Evolutionary conservation across 345 rosid species (phyloP).

Genomic region (Syzygium oleosum): DNA sequence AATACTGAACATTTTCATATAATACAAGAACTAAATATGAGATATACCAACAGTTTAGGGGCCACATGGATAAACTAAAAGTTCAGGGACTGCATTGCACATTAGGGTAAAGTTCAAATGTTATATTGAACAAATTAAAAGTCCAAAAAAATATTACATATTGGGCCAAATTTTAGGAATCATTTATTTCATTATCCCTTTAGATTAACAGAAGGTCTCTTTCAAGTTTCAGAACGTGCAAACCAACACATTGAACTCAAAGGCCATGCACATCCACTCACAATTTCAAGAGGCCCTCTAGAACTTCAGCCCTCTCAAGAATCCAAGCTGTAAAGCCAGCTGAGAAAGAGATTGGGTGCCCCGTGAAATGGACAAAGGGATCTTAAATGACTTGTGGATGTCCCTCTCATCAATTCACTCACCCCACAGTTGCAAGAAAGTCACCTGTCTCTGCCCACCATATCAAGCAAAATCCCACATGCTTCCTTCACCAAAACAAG

Average conservation of each 20-base stretch:
- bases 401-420: background rate
- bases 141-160: no score
- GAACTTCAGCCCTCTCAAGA: background rate
- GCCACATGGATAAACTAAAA: no score
- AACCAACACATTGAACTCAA: background rate
- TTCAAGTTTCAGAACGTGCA: background rate
- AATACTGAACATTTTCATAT: no score
- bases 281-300: background rate
- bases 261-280: background rate
- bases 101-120: no score
- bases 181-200: background rate
- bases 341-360: background rate
- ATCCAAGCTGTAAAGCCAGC: background rate
- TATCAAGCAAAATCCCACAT: conserved; percentile 11
- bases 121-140: no score
- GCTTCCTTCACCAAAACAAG: background rate
- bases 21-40: no score
- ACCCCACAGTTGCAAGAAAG: background rate
- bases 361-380: background rate
- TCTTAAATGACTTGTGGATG: background rate
- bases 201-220: background rate
- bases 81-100: no score
- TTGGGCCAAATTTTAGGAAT: no score
- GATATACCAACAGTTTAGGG: no score
- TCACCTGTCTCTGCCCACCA: conserved; percentile 7